Base-by-base conservation (phyloP, 2,329 filamentous ascomycete genomes). In the Penicillium polonicum region DNA sequence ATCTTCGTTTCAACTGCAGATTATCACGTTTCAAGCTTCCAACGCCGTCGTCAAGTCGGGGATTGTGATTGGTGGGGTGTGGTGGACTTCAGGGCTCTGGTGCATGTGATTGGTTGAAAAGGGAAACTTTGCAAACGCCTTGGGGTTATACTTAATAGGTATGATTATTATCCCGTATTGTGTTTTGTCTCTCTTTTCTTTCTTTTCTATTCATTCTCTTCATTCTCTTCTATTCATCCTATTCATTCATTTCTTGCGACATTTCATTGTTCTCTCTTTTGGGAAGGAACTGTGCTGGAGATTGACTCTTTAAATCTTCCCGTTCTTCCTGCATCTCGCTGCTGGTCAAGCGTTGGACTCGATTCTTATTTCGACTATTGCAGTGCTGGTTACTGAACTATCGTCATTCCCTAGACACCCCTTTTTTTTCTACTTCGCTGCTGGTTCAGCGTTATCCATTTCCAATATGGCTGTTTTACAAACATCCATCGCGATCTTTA, bases 311-410 rank as follows among this genome's bases (percentile, higher is more conserved):
- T 59, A 57, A 54, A 58, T 54, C 50, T 52, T 55, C 57, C 31
- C 13, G 48, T 21, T 9, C 35, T 35, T 36, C 12, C 36, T 55
- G 41, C 50, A 46, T 48, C 51, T 56, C 59, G 57, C 59, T 60
- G 53, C 61, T 58, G 59, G 61, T 51, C 52, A 60, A 56, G 60
- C 58, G 33, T 52, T 52, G 41, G 23, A 52, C 15, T 59, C 19
- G 33, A 49, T 33, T 21, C 21, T 27, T 15, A 43, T 38, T 51
- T 41, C 3, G 19, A 38, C n/a, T 19, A 39, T n/a, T 38, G 63
- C 67, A 65, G 67, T 67, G 57, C 68, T 60, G 67, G 69, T 61
- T 67, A 57, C 70, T 72, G 68, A 68, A 69, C 48, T 45, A 42
- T 59, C 29, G 57, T 54, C 45, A 48, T 61, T 66, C 57, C 55